Percentiles rank a stretch among this genome's conserved stretches.
Evolutionary conservation across 148 eudicot species (phyloP).

Genomic region (Vaccinium macrocarpon): DNA sequence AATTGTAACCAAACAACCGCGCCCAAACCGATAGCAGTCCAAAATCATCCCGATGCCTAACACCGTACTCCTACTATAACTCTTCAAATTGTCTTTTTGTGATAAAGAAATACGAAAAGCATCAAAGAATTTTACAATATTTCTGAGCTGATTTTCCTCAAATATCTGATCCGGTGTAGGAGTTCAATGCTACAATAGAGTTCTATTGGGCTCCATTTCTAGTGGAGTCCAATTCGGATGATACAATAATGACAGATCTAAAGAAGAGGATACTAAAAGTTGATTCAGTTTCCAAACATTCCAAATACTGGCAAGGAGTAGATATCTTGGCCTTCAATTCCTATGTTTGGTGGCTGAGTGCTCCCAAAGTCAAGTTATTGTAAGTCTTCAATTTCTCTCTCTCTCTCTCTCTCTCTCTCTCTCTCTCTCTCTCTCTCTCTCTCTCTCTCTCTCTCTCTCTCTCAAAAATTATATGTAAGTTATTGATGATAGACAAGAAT

Average conservation of each 20-base stretch:
- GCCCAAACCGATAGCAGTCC: too few relatives aligned
- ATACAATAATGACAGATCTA: slow-evolving; percentile 59
- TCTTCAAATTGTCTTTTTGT: too few relatives aligned
- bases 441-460: too few relatives aligned
- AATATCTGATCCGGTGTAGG: slow-evolving; percentile 30
- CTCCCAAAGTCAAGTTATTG: slow-evolving; percentile 62
- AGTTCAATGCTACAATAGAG: slow-evolving; percentile 79
- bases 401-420: too few relatives aligned
- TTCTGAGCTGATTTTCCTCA: neutral
- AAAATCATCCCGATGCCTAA: too few relatives aligned
- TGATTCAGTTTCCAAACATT: slow-evolving; percentile 74
- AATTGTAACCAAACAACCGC: too few relatives aligned
- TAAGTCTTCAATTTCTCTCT: slow-evolving; percentile 25
- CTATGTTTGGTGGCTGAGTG: slow-evolving; percentile 98
- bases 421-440: too few relatives aligned
- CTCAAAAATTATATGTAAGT: too few relatives aligned
- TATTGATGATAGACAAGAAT: too few relatives aligned
- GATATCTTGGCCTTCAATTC: slow-evolving; percentile 84
- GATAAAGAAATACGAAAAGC: too few relatives aligned
- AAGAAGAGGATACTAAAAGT: slow-evolving; percentile 70
- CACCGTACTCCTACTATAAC: too few relatives aligned
- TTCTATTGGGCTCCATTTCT: slow-evolving; percentile 97
- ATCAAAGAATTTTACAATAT: neutral
- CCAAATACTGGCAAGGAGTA: slow-evolving; percentile 72
- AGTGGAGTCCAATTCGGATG: slow-evolving; percentile 78